Evolutionary conservation across 495 filamentous ascomycete genomes (phyloP), one percentile per base, ranked within the genome.

Genomic region (Apiosordaria backusii): DNA sequence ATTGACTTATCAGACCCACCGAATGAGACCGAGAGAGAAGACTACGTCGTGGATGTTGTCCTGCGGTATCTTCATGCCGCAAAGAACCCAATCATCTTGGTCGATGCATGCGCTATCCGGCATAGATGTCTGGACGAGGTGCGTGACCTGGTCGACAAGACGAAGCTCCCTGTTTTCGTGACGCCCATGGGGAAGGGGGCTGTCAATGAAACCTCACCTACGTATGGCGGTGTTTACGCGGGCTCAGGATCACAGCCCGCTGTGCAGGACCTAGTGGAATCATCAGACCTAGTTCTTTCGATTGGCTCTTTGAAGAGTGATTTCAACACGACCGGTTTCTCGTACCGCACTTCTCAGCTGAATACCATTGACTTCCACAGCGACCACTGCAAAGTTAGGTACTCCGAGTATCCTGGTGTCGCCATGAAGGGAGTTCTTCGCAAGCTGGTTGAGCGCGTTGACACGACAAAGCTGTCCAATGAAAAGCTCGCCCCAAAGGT

Each of bases 121-220:
- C 92, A 97, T 72, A 82, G 85, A 15, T 88, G 88, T 15, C 77
- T 95, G 5, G 80, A 87, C 0, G 94, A 97, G 74, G 87, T 92
- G 13, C 87, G 89, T 61, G 86, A 88, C 29, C 79, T 98, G n/a
- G 79, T 97, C 45, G 82, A 89, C 55, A 91, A 87, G 71, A 90
- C 92, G 0, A 81, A 86, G 9, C 77, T 97, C 10, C 93, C 92
- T 7, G 89, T 89, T 0, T 97, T 95, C 75, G 91, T 95, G 21
- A 87, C 92, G 0, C 93, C 93, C 1, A 96, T 96, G 92, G 92
- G 94, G 65, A 97, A 97, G 77, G 87, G 93, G 53, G 91, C 89
- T 7, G 86, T 97, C 60, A 83, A 97, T 66, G 93, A 98, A 74
- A 86, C 84, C 1, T 81, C 88, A 61, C 81, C 86, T 10, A 88